Conservation (phyloP, 352 stramenopile species). For the Phytopythium aichiense region DNA sequence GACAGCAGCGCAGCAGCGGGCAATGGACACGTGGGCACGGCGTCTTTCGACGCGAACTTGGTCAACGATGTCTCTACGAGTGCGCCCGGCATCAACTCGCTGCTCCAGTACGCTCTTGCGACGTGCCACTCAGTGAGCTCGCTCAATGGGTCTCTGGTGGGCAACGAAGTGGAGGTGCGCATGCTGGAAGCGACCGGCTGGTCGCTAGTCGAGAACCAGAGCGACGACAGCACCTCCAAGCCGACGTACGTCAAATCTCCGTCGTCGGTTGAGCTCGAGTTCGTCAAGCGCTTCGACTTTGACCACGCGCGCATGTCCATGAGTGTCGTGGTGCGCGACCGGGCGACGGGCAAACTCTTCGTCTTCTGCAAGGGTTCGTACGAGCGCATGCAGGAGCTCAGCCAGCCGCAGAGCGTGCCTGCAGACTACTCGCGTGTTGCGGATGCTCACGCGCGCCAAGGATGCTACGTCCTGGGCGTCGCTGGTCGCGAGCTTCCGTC, state of each 20-base stretch:
- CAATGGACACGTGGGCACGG: not conserved
- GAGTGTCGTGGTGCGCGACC: conserved; percentile 66
- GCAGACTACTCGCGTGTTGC: conserved; percentile 40
- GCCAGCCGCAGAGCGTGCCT: conserved; percentile 37
- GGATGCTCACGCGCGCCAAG: conserved; percentile 22
- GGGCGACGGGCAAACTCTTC: conserved; percentile 25
- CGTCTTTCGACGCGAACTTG: conserved; percentile 8
- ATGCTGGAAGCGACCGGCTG: conserved; percentile 60
- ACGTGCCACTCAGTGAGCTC: conserved; percentile 65
- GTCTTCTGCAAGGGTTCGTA: conserved; percentile 80
- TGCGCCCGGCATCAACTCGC: conserved; percentile 3
- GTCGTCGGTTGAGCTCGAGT: conserved; percentile 22
- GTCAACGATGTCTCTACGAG: conserved; percentile 10
- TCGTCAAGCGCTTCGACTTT: conserved; percentile 86
- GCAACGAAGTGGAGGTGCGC: conserved; percentile 72
- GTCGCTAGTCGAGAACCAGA: conserved; percentile 27
- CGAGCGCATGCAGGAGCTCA: conserved; percentile 67
- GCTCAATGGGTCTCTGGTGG: conserved; percentile 46
- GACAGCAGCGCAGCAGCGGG: conserved; percentile 5
- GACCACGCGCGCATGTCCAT: conserved; percentile 82
- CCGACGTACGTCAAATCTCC: conserved; percentile 16
- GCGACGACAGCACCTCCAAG: not conserved
- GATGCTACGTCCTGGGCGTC: conserved; percentile 78
- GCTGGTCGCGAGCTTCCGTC: conserved; percentile 27
- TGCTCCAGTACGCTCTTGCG: conserved; percentile 36